Percentiles rank a stretch among this genome's conserved stretches.
phyloP scores from a whole-genome alignment of 2,329 filamentous ascomycete genomes.

The Botryotinia convoluta region DNA sequence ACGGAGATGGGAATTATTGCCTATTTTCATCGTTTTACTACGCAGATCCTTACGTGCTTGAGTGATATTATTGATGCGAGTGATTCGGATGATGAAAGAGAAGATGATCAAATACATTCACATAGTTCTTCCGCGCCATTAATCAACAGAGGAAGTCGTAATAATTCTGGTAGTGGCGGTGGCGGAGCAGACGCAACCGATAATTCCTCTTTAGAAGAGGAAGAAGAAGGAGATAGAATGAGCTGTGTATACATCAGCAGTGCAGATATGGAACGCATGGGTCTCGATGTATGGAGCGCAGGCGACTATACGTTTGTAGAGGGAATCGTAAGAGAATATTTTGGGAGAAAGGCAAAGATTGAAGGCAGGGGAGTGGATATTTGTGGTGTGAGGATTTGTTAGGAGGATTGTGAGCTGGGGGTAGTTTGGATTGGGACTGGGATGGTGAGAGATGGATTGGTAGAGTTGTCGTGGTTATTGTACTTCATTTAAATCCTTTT shows the following conservation, averaged over 20 bases:
- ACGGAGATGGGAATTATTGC: slow-evolving; percentile 69
- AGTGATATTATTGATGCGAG: slow-evolving; percentile 56
- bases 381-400: slow-evolving; percentile 72
- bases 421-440: neutral
- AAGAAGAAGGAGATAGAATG: slow-evolving; percentile 35
- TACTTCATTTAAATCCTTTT: neutral
- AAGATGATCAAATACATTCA: slow-evolving; percentile 31
- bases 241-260: slow-evolving; percentile 54
- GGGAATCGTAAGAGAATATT: slow-evolving; percentile 63
- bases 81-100: slow-evolving; percentile 39
- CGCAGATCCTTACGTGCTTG: slow-evolving; percentile 60
- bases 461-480: neutral
- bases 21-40: slow-evolving; percentile 77
- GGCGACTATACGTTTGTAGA: slow-evolving; percentile 66
- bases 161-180: too few species aligned
- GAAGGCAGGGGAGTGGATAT: slow-evolving; percentile 69
- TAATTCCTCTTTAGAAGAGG: slow-evolving; percentile 39
- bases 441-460: neutral
- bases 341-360: slow-evolving; percentile 60
- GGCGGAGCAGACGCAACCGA: slow-evolving; percentile 43
- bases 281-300: slow-evolving; percentile 74
- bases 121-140: neutral
- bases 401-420: neutral
- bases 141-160: neutral
- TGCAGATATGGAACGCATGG: slow-evolving; percentile 67